Percentiles rank a stretch among this genome's conserved stretches.
Evolutionary conservation across 2,329 filamentous ascomycete genomes (phyloP).

Genomic region (Emergomyces pasteurianus): DNA sequence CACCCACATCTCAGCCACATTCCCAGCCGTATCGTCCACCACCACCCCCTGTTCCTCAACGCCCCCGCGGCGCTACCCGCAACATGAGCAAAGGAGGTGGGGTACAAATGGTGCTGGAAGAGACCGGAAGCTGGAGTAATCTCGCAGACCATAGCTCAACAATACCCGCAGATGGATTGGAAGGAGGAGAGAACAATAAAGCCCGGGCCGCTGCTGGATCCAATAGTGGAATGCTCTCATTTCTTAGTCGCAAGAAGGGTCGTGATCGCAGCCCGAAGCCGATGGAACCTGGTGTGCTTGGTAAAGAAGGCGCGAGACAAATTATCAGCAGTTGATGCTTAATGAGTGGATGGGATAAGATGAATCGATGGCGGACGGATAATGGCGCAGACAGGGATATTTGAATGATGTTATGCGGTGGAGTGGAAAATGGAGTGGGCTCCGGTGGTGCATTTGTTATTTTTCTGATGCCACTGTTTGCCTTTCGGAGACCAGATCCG

Average conservation of each 20-base stretch:
- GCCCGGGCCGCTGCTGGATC: conserved; percentile 44
- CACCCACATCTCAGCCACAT: conserved; percentile 17
- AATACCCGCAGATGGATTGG: conserved; percentile 53
- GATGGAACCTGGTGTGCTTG: conserved; percentile 81
- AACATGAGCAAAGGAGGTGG: conserved; percentile 70
- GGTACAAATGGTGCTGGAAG: conserved; percentile 82
- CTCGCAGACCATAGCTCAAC: conserved; percentile 74
- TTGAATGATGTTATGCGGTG: background rate
- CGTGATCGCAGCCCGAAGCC: conserved; percentile 87
- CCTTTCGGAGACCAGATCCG: background rate
- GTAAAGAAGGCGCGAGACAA: conserved; percentile 84
- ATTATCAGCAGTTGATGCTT: conserved; percentile 44
- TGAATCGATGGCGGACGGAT: background rate
- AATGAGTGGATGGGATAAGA: conserved; percentile 25
- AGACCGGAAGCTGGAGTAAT: conserved; percentile 81
- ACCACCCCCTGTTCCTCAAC: conserved; percentile 24
- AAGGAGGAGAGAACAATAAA: conserved; percentile 21
- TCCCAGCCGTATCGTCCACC: conserved; percentile 27
- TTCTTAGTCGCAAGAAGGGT: conserved; percentile 80
- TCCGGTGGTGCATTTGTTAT: background rate
- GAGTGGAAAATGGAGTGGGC: background rate
- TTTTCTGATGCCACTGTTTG: background rate
- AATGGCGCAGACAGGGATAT: background rate
- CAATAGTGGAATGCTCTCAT: conserved; percentile 73
- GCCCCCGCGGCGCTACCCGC: conserved; percentile 50